A percentile compares a stretch with the other conserved stretches of the same genome.
phyloP scores from a whole-genome alignment of 2,329 filamentous ascomycete genomes.

The Fonsecaea erecta region DNA sequence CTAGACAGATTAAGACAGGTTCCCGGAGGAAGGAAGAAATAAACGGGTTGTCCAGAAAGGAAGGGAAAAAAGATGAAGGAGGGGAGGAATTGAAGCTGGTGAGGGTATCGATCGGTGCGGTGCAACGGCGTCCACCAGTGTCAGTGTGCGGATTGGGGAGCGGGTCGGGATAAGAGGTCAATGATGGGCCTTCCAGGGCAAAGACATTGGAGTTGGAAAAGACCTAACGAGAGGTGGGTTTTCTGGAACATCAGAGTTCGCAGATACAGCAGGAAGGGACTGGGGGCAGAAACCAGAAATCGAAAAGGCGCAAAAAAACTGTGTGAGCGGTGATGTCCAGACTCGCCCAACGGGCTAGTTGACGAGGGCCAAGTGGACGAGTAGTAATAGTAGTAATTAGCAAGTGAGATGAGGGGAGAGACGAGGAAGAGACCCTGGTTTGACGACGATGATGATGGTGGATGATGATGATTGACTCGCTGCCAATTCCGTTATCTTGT shows the following conservation, averaged over 20 bases:
- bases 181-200: not conserved
- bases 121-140: not conserved
- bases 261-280: not conserved
- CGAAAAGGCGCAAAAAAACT: not conserved
- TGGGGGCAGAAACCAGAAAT: not conserved
- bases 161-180: conserved; percentile 6
- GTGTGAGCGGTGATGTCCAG: conserved; percentile 20
- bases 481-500: conserved; percentile 13
- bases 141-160: conserved; percentile 1
- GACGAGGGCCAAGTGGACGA: conserved; percentile 4
- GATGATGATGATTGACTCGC: conserved; percentile 5
- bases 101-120: conserved; percentile 3
- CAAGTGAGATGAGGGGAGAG: conserved; percentile 13
- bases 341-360: conserved; percentile 4
- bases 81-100: conserved; percentile 12
- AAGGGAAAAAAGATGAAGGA: conserved; percentile 9
- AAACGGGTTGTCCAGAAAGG: conserved; percentile 5
- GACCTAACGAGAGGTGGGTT: not conserved
- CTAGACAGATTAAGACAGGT: not conserved
- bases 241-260: not conserved
- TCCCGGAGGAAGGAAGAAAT: not conserved
- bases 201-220: not conserved
- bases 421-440: conserved; percentile 15
- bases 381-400: not conserved
- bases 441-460: no score